Evolutionary conservation across 1,284 basidiomycete species (phyloP).

Genomic region (Rhodotorula sp.): DNA sequence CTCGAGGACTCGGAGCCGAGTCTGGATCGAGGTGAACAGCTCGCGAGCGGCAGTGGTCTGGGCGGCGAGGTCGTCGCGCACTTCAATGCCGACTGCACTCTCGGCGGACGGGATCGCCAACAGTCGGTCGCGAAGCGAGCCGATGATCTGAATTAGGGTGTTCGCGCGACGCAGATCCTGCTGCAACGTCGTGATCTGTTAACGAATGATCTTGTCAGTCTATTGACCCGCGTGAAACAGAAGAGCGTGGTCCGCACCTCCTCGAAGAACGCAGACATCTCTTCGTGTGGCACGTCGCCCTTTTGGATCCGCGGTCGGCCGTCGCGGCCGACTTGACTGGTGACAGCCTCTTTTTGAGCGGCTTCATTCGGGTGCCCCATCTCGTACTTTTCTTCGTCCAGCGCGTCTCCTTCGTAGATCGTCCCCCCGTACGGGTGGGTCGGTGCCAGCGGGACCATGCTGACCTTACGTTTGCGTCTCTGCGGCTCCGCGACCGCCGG

Average conservation of each 20-base stretch:
- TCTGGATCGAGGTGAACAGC: slow-evolving; percentile 34
- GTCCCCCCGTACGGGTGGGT: background rate
- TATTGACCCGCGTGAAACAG: too few relatives aligned
- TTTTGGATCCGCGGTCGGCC: slow-evolving; percentile 10
- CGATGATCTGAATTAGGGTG: slow-evolving; percentile 31
- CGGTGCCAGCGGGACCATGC: background rate
- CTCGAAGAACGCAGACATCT: slow-evolving; percentile 33
- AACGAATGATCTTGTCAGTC: background rate
- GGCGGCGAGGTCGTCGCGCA: slow-evolving; percentile 28
- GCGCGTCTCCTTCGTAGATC: background rate
- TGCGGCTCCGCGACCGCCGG: background rate
- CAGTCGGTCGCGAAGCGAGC: slow-evolving; percentile 39
- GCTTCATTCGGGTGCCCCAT: slow-evolving; percentile 27
- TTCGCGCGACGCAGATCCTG: slow-evolving; percentile 35
- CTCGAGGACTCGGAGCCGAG: slow-evolving; percentile 40
- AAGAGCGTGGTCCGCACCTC: slow-evolving; percentile 14
- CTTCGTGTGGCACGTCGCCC: slow-evolving; percentile 31
- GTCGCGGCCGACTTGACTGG: background rate
- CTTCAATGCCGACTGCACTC: slow-evolving; percentile 25
- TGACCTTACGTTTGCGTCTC: background rate
- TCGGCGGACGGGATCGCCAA: slow-evolving; percentile 36
- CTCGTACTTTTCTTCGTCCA: background rate
- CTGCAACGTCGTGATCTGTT: slow-evolving; percentile 39
- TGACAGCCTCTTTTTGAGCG: slow-evolving; percentile 12
- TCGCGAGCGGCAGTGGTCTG: slow-evolving; percentile 25